Conservation (phyloP, 805 yeast species). For the Saccharomycopsis sp. region DNA sequence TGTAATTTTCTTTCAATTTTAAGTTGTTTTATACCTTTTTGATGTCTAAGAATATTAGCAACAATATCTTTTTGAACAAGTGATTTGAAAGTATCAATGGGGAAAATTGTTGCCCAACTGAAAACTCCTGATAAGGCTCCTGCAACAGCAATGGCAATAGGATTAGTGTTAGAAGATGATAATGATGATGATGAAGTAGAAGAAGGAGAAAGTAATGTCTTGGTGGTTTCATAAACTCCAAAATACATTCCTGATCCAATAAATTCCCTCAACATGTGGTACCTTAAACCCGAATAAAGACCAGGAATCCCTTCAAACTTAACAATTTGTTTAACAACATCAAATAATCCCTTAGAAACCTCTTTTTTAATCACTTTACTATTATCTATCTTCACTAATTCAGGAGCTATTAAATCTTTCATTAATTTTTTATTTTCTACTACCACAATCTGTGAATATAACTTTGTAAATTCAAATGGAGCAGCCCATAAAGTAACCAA, state of each 20-base stretch:
- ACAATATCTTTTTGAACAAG: conserved; percentile 66
- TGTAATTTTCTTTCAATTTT: conserved; percentile 24
- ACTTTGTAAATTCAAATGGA: conserved; percentile 79
- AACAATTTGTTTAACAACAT: conserved; percentile 43
- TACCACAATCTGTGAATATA: conserved; percentile 64
- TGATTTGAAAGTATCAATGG: conserved; percentile 73
- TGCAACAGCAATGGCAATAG: conserved; percentile 46
- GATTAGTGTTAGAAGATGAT: conserved; percentile 22
- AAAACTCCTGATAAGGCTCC: conserved; percentile 76
- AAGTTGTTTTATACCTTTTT: conserved; percentile 34
- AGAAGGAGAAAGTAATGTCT: conserved; percentile 26
- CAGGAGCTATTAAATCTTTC: conserved; percentile 21
- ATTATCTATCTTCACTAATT: not conserved
- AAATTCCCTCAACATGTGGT: conserved; percentile 60
- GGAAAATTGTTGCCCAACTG: conserved; percentile 68
- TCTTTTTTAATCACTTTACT: conserved; percentile 15
- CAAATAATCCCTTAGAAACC: conserved; percentile 25
- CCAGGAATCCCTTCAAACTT: conserved; percentile 51
- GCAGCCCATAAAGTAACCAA: conserved; percentile 56
- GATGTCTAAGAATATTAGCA: conserved; percentile 46
- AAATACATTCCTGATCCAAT: conserved; percentile 66
- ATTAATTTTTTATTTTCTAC: conserved; percentile 26
- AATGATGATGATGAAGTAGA: conserved; percentile 26
- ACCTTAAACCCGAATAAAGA: conserved; percentile 62
- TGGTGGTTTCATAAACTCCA: conserved; percentile 64